These are phyloP conservation scores for Pleurotus djamor DNA, from an alignment of 768 basidiomycete genomes.

Conservation along the genomic window DNA sequence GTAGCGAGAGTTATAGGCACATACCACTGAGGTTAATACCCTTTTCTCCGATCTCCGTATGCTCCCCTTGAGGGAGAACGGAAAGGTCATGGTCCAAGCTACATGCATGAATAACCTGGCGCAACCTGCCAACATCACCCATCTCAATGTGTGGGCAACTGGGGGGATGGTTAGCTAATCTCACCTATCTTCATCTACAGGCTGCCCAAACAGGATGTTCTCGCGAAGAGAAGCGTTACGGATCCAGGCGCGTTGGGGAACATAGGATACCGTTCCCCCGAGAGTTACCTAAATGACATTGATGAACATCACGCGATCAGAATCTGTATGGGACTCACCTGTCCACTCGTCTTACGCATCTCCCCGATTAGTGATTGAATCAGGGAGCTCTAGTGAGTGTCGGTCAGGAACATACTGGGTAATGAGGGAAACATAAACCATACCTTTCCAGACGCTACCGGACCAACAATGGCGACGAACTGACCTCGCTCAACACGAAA, in stretches of 20 bases:
- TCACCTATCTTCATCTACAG: slow-evolving; percentile 54
- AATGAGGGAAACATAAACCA: background rate
- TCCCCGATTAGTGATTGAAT: slow-evolving; percentile 38
- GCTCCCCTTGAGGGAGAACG: slow-evolving; percentile 66
- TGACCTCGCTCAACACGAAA: slow-evolving; percentile 34
- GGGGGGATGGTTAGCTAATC: background rate
- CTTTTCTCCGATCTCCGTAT: slow-evolving; percentile 75
- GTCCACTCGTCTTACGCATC: slow-evolving; percentile 42
- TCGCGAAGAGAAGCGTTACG: slow-evolving; percentile 64
- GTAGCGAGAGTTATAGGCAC: slow-evolving; percentile 1
- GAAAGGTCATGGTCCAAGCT: slow-evolving; percentile 68
- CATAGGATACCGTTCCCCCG: slow-evolving; percentile 54
- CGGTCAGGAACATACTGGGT: background rate
- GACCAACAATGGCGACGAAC: slow-evolving; percentile 48
- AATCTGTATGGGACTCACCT: slow-evolving; percentile 17
- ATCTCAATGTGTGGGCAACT: background rate
- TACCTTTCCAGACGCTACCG: slow-evolving; percentile 51
- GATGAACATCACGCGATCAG: background rate
- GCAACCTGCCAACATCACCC: slow-evolving; percentile 34
- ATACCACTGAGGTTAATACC: slow-evolving; percentile 66
- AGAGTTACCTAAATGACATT: slow-evolving; percentile 38
- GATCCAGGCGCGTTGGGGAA: slow-evolving; percentile 64
- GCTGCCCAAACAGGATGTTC: slow-evolving; percentile 74
- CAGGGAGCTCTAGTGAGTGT: slow-evolving; percentile 24
- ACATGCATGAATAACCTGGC: slow-evolving; percentile 59